These are phyloP conservation scores for Paecilomyces niveus DNA, from an alignment of 2,329 filamentous ascomycete species.

Conservation along the genomic window DNA sequence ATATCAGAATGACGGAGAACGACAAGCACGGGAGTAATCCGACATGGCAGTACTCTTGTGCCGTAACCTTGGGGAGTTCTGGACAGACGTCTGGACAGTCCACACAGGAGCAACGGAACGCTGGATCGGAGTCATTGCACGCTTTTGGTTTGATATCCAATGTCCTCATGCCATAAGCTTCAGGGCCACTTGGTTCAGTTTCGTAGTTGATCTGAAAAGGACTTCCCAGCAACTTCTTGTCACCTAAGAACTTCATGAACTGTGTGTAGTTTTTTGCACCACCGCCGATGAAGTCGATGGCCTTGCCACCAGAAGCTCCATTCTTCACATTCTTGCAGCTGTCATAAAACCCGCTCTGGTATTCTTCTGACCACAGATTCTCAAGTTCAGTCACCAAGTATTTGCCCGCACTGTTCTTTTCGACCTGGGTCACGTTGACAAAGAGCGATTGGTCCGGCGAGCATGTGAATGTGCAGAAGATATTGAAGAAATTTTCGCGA, in stretches of 20 bases:
- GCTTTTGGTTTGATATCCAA: slow-evolving; percentile 67
- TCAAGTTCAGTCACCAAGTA: slow-evolving; percentile 80
- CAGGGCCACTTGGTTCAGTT: slow-evolving; percentile 52
- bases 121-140: slow-evolving; percentile 82
- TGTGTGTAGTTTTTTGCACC: slow-evolving; percentile 84
- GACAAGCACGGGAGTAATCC: slow-evolving; percentile 87
- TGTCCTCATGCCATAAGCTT: slow-evolving; percentile 63
- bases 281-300: slow-evolving; percentile 93
- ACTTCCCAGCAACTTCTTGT: slow-evolving; percentile 83
- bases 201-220: slow-evolving; percentile 96
- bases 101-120: slow-evolving; percentile 84
- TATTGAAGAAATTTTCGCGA: slow-evolving; percentile 96
- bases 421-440: slow-evolving; percentile 77
- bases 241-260: slow-evolving; percentile 84
- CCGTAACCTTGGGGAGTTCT: slow-evolving; percentile 66
- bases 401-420: slow-evolving; percentile 47
- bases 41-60: slow-evolving; percentile 68
- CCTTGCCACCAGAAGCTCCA: slow-evolving; percentile 83
- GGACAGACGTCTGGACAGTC: slow-evolving; percentile 87
- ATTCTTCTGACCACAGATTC: slow-evolving; percentile 76
- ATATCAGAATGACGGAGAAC: slow-evolving; percentile 83
- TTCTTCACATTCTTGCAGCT: slow-evolving; percentile 99
- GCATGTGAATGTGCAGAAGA: slow-evolving; percentile 97
- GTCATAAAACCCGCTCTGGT: slow-evolving; percentile 82
- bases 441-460: slow-evolving; percentile 95